Conservation (phyloP, 495 filamentous ascomycete species). For the Zalerion maritima region DNA sequence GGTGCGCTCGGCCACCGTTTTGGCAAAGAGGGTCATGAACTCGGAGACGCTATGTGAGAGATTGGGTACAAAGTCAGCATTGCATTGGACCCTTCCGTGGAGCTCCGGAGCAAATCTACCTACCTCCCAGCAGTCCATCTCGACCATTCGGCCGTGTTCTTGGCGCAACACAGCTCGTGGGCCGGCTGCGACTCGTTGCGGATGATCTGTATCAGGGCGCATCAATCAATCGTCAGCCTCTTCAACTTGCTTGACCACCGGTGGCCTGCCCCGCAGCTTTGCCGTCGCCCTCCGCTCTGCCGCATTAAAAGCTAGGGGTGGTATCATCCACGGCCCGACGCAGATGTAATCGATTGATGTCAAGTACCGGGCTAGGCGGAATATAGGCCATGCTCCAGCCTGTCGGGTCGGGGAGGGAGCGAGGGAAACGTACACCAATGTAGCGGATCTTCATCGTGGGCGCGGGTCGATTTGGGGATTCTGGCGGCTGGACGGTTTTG, state of each 20-base stretch:
- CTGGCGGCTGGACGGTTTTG: no score
- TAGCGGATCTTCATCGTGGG: slow-evolving; percentile 84
- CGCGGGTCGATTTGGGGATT: no score
- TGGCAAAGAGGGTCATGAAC: slow-evolving; percentile 55
- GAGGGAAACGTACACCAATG: slow-evolving; percentile 54
- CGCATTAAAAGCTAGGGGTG: slow-evolving; percentile 4
- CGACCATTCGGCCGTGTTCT: slow-evolving; percentile 66
- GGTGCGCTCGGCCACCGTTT: slow-evolving; percentile 67
- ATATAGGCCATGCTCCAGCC: slow-evolving; percentile 4
- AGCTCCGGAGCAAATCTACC: slow-evolving; percentile 5
- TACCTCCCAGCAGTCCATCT: slow-evolving; percentile 64
- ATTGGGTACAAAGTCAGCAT: slow-evolving; percentile 6
- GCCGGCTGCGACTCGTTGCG: slow-evolving; percentile 68
- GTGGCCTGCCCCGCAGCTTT: no score
- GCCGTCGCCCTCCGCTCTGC: slow-evolving; percentile 5
- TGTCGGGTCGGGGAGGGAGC: slow-evolving; percentile 1
- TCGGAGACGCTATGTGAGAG: slow-evolving; percentile 33
- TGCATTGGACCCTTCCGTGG: slow-evolving; percentile 1
- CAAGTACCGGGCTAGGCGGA: slow-evolving; percentile 4
- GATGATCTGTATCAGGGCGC: slow-evolving; percentile 43
- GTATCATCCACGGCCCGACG: slow-evolving; percentile 2
- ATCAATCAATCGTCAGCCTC: no score
- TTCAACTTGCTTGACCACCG: no score
- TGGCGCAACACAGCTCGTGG: slow-evolving; percentile 64
- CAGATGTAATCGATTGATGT: neutral